These are phyloP conservation scores for Aspergillus nomiae DNA, from an alignment of 2,329 filamentous ascomycete genomes.

Conservation along the genomic window DNA sequence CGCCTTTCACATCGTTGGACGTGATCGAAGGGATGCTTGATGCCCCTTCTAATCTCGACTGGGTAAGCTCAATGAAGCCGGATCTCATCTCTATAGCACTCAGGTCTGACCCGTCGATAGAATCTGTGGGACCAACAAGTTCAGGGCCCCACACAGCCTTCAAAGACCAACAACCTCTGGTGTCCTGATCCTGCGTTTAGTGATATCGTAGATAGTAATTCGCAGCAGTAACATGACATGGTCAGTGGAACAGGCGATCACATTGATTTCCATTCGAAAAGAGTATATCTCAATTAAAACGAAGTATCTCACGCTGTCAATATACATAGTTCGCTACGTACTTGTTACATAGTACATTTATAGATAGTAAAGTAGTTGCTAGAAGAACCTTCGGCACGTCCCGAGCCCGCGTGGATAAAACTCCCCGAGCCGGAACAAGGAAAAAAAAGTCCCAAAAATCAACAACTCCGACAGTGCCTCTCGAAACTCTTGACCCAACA, in stretches of 20 bases:
- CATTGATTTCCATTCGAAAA: neutral
- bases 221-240: neutral
- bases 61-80: slow-evolving; percentile 28
- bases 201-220: neutral
- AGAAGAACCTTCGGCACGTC: slow-evolving; percentile 8
- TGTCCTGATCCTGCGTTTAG: neutral
- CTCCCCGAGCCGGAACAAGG: neutral
- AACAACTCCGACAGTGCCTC: neutral
- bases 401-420: slow-evolving; percentile 7
- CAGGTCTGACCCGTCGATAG: slow-evolving; percentile 14
- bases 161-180: neutral
- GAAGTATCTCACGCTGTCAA: neutral
- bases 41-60: slow-evolving; percentile 33
- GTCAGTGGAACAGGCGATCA: neutral
- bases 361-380: too few species aligned
- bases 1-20: slow-evolving; percentile 21
- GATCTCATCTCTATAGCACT: neutral
- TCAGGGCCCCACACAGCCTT: slow-evolving; percentile 8
- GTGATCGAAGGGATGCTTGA: slow-evolving; percentile 39
- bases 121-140: slow-evolving; percentile 29
- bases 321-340: neutral
- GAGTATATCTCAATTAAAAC: neutral
- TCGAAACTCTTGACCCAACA: neutral
- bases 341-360: neutral
- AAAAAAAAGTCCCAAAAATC: slow-evolving; percentile 8